Base-by-base conservation (phyloP, 1,284 basidiomycete species). In the Puccinia polysora region DNA sequence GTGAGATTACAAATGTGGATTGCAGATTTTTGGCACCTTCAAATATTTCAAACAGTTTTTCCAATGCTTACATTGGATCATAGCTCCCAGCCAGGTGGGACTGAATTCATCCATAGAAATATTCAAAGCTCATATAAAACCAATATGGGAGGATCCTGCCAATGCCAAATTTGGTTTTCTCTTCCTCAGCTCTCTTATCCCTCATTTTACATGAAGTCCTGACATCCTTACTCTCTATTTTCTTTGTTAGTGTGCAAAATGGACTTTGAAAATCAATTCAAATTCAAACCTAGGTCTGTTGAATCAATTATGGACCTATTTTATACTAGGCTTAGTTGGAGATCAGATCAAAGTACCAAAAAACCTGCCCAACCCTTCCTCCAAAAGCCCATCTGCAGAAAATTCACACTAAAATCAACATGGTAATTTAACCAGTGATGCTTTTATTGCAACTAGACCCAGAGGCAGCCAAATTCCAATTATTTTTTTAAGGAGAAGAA, bases 81-180 rank as follows among this genome's bases (percentile, higher is more conserved):
- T 91, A 80, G 88, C 89, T 1, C 93, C 93, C 1, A 91, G 89
- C 56, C 86, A 86, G 76, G 85, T 96, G 45, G 89, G 91, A 75
- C 87, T 87, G 76, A 90, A 91, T 80, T 88, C 88, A 45, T 95
- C 93, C 81, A 94, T 95, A 78, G 92, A 96, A 79, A 83, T 96
- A 70, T 97, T 97, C 86, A 96, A 96, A 81, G 84, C 86, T 32
- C 88, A 88, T 43, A 82, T 83, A 74, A 91, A 90, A 78, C 89
- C 91, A 49, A 94, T 95, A 90, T 96, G 93, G 92, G 93, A 96
- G 81, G 93, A 96, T 79, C 86, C 86, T 28, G 89, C 91, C 58
- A 97, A 97, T 79, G 88, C 89, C 8, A 84, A 87, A 60, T 78
- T 79, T 50, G 67, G 76, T 63, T 32, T 43, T 59, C 38, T 8